Evolutionary conservation across 495 filamentous ascomycete species (phyloP), one percentile per base, ranked within the genome.

Genomic region (Penicillium pancosmium): DNA sequence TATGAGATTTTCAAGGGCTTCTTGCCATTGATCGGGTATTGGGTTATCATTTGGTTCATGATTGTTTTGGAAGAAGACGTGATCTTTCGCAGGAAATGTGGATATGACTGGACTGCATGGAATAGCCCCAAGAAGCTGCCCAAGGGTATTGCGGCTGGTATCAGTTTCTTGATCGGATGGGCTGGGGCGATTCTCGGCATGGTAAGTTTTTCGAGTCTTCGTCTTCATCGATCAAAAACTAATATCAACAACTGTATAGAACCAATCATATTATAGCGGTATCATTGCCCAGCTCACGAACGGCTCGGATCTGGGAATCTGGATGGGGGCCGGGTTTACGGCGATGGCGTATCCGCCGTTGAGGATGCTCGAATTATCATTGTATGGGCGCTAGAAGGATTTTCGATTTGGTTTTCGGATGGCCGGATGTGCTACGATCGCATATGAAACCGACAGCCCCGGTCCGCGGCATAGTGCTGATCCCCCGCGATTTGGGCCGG

Each of bases 21-120:
- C 51, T 64, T 83, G 31, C 73, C 77, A 3, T 55, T 83, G 11
- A 83, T 83, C 53, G 78, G 78, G 23, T 83, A 82, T 52, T 83
- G 80, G 80, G 64, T 76, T 9, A 64, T 78, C 38, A 79, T 80
- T 25, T 81, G 73, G 69, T 57, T 81, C 54, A 62, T 72, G 8
- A 75, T 82, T 40, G 66, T 75, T 2, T 48, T 80, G 6, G 73
- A 81, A 56, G 73, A 82, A 53, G 69, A 81, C 18, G 7, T 74
- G n/a, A 52, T 81, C 2, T 81, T 83, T 66, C 70, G 71, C 44
- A 63, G 68, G 15, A 38, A 47, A 6, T 59, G 44, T 33, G 66
- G 66, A 3, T 83, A 77, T 54, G 74, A 82, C 61, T 83, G 80
- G 79, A 62, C 75, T 11, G 62, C 64, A 2, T 83, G 80, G 80